Conservation (phyloP, 331 rosid species). For the Cydonia oblonga region DNA sequence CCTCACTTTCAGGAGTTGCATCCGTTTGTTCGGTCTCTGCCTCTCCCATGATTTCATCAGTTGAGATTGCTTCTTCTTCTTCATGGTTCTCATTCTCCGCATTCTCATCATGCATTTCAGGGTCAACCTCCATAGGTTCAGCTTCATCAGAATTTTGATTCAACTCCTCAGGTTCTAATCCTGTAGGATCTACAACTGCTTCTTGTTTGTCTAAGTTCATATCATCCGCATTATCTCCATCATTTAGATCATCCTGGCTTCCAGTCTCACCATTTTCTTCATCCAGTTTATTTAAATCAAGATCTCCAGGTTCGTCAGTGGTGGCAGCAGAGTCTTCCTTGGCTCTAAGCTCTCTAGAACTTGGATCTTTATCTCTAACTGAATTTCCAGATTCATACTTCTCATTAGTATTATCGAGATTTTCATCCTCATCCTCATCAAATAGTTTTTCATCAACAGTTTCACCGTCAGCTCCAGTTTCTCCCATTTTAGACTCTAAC, state of each 20-base stretch:
- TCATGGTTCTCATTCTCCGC: constrained; percentile 29
- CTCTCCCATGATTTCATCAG: constrained; percentile 63
- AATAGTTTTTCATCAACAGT: constrained; percentile 56
- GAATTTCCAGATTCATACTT: constrained; percentile 70
- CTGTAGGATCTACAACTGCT: constrained; percentile 42
- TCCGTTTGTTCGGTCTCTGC: constrained; percentile 32
- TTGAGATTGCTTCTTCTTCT: constrained; percentile 31
- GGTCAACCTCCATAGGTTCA: constrained; percentile 50
- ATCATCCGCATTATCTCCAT: constrained; percentile 38
- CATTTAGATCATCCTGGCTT: constrained; percentile 35
- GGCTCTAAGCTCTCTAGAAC: constrained; percentile 68
- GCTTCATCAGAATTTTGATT: constrained; percentile 41
- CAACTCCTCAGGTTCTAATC: constrained; percentile 39
- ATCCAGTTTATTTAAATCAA: constrained; percentile 33
- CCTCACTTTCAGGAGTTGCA: constrained; percentile 30
- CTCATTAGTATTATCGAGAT: constrained; percentile 31
- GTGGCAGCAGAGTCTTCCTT: constrained; percentile 42
- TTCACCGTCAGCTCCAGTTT: constrained; percentile 58
- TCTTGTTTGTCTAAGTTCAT: constrained; percentile 50
- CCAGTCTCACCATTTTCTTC: constrained; percentile 41
- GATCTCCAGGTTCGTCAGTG: constrained; percentile 38
- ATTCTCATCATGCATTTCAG: constrained; percentile 27
- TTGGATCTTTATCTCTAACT: constrained; percentile 40
- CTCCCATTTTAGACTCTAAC: constrained; percentile 58
- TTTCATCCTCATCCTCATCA: constrained; percentile 65